phyloP scores from a whole-genome alignment of 192 early-diverging fungal species.

The Backusella circina region DNA sequence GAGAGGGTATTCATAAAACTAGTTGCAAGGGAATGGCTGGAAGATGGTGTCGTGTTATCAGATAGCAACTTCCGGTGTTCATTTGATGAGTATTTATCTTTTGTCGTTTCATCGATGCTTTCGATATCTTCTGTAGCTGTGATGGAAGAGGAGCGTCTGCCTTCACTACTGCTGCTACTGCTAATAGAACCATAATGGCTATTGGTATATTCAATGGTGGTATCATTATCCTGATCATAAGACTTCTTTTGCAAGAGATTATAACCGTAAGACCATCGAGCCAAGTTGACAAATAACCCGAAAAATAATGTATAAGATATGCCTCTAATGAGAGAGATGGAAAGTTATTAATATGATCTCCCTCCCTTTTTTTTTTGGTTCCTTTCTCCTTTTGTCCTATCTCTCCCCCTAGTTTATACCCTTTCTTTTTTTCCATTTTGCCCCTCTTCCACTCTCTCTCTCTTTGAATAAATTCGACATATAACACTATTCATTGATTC shows the following conservation, averaged over 20 bases:
- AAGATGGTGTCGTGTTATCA: background rate
- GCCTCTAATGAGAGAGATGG: background rate
- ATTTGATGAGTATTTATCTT: background rate
- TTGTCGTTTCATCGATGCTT: background rate
- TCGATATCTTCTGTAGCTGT: background rate
- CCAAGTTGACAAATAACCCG: slow-evolving; percentile 50
- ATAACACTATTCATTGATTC: background rate
- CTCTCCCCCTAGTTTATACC: background rate
- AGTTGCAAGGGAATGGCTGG: background rate
- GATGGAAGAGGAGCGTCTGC: background rate
- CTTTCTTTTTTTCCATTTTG: background rate
- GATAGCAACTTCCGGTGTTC: background rate
- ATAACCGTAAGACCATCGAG: slow-evolving; percentile 78
- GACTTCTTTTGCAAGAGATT: slow-evolving; percentile 46
- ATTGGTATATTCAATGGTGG: background rate
- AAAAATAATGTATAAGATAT: background rate
- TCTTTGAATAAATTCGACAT: background rate
- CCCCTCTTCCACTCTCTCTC: background rate
- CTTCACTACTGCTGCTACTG: slow-evolving; percentile 10
- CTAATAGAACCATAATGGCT: background rate
- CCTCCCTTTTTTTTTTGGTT: background rate
- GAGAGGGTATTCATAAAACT: background rate
- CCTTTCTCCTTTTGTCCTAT: background rate
- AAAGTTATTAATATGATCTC: background rate
- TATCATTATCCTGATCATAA: slow-evolving; percentile 12